Evolutionary conservation across 2,329 filamentous ascomycete genomes (phyloP), one percentile per base, ranked within the genome.

Genomic region (Beauveria caledonica): DNA sequence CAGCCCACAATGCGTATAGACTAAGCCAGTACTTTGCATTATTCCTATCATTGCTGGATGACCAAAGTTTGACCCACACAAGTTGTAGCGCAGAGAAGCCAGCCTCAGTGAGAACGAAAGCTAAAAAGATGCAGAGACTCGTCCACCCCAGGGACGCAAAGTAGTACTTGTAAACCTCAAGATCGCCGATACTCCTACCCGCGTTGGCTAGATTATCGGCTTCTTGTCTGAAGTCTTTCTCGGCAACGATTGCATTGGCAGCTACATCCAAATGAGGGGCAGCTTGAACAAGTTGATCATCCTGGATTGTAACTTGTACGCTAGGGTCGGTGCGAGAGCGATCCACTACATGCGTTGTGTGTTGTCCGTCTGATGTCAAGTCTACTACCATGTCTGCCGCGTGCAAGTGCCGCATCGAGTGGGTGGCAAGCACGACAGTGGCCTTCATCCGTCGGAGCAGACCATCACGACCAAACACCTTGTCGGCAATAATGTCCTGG

Each of bases 91-190:
- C 3, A 44, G 42, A 54, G 48, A 11, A 62, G 23, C 40, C 15
- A 10, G 46, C 21, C 11, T 53, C 23, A 44, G 52, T 36, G 10
- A 42, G 29, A 36, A 8, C 40, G n/a, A 62, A 62, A 42, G 19
- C 52, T 17, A 33, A 23, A 48, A 51, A 44, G 15, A 44, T 48
- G 10, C 23, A 48, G 21, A 44, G 42, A 49, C 49, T 55, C 6
- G 40, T 21, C 60, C 55, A 60, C 3, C 56, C 56, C 17, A 62
- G 29, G 0, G 62, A 62, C n/a, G 25, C 17, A 27, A 63, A 60
- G 29, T 63, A 63, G 48, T 52, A 63, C 33, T 63, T 63, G 36
- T 61, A 61, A 19, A 61, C 52, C 42, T 33, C 33, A 36, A 60
- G 21, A 36, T 62, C 45, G 58, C 58, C 58, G 25, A 60, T 53